Evolutionary conservation across 2,329 filamentous ascomycete genomes (phyloP), one percentile per base, ranked within the genome.

Genomic region (Paraphaeosphaeria sporulosa): DNA sequence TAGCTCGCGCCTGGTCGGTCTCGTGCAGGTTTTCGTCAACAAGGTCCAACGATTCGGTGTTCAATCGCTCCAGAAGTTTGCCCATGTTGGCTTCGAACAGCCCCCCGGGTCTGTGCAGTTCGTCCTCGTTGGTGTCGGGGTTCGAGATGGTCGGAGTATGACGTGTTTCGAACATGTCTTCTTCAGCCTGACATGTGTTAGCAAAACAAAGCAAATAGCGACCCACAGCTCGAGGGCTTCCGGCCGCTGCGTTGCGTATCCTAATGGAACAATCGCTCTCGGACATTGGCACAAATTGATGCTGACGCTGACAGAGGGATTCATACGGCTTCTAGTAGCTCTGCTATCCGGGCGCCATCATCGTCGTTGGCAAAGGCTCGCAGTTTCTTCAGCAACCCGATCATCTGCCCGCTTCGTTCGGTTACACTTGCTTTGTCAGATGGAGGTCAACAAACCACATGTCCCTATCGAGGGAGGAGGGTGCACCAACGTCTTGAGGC

Each of bases 401-500:
- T 67, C 71, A 76, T 70, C 43, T 72, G 68, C 32, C 64, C 63
- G 52, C 71, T 74, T 55, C 69, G 66, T 19, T 75, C 69, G 13
- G 69, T 72, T 12, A 75, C 63, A 46, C 73, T 76, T 46, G n/a
- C 40, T 23, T 34, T 17, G 58, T 73, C 51, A 74, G 65, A 36
- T 10, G 10, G 47, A 19, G 15, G 9, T n/a, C 15, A 27, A 25
- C 19, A 21, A 2, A 55, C 38, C 50, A 50, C 9, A n/a, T 23
- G 25, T 17, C 5, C 4, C 9, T 21, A n/a, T 3, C 32, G 25
- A 40, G 10, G 9, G 3, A 21, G 46, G 47, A 23, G 27, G 4
- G 3, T 21, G 23, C 21, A 53, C 71, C 61, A 59, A 79, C 75
- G 73, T 71, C 55, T 76, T 79, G 49, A 76, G 55, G n/a, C 68